Percentiles rank a stretch among this genome's conserved stretches.
Evolutionary conservation across 305 asterid genomes (phyloP).

Genomic region (Fraxinus greggii): DNA sequence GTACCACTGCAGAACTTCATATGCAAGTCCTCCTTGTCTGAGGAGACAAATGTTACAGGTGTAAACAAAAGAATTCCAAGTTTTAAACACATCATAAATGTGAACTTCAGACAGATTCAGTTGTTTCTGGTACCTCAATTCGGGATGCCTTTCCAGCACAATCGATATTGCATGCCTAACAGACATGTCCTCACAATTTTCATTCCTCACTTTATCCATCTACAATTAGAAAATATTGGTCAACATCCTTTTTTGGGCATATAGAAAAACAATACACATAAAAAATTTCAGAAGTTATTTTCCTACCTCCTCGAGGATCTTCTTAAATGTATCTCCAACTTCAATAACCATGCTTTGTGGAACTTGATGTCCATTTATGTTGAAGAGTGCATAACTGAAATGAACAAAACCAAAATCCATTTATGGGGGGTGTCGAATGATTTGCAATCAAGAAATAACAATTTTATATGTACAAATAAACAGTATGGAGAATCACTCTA

Average conservation of each 20-base stretch:
- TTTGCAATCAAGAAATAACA: background rate
- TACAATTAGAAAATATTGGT: conserved; percentile 34
- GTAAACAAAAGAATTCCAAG: conserved; percentile 22
- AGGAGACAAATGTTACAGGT: conserved; percentile 15
- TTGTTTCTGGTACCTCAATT: conserved; percentile 53
- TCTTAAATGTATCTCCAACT: conserved; percentile 84
- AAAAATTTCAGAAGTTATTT: conserved; percentile 15
- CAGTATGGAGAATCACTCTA: conserved; percentile 11
- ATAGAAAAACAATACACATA: background rate
- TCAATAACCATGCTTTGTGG: conserved; percentile 70
- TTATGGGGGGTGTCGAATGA: conserved; percentile 9
- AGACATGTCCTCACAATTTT: conserved; percentile 72
- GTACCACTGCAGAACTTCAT: conserved; percentile 92
- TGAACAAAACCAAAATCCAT: conserved; percentile 20
- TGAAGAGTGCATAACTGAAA: conserved; percentile 81
- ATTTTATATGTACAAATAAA: conserved; percentile 8
- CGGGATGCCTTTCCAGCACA: conserved; percentile 79
- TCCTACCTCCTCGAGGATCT: conserved; percentile 81
- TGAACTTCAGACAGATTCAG: background rate
- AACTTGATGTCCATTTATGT: conserved; percentile 78
- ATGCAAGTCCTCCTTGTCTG: conserved; percentile 84
- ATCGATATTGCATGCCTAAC: conserved; percentile 76
- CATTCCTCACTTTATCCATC: conserved; percentile 89
- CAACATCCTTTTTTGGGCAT: conserved; percentile 5
- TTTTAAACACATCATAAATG: conserved; percentile 16